Base-by-base conservation (phyloP, 192 early-diverging fungal species). In the Coemansia pectinata region DNA sequence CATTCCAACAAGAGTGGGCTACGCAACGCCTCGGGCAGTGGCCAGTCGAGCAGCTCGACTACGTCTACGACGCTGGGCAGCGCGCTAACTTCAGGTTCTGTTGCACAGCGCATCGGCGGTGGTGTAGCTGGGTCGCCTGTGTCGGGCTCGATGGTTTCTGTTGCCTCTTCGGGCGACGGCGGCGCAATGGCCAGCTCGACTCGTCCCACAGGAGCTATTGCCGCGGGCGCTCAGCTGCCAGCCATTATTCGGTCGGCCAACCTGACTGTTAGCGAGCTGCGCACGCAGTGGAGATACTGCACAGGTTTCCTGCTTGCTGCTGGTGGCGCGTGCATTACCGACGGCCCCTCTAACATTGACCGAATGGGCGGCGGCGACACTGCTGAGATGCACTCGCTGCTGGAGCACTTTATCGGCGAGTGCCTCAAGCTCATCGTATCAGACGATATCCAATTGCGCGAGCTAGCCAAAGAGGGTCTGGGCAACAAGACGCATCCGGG, bases 381-480 rank as follows among this genome's bases (percentile, higher is more conserved):
- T 1, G 74, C 82, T 4, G 82, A 84, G 71, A 50, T 84, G 45
- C 70, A 80, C 66, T 70, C 82, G 40, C 74, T 84, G 63, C 71
- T 84, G 10, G 82, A 84, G 71, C 78, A 80, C 74, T 84, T 84
- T 68, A 66, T 80, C 38, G 78, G 82, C 65, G 82, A 84, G 75
- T 76, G 74, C 31, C 69, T 84, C 6, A 78, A 84, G 71, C 74
- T 84, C 59, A 76, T 84, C 58, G 78, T 84, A 10, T 80, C 71
- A 1, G 82, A 84, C 47, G 82, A 84, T 53, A 80, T 84, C 34
- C 78, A 77, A 66, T 65, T 84, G 71, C 82, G 82, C 45, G 82
- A 84, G 78, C 67, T 79, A 33, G 71, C 78, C 65, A 79, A 80
- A 53, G 82, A 84, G 63, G 75, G 72, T 8, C 75, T 84, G 44